Conservation (phyloP, 2,329 filamentous ascomycete genomes). For the Aspergillus quadricinctus region DNA sequence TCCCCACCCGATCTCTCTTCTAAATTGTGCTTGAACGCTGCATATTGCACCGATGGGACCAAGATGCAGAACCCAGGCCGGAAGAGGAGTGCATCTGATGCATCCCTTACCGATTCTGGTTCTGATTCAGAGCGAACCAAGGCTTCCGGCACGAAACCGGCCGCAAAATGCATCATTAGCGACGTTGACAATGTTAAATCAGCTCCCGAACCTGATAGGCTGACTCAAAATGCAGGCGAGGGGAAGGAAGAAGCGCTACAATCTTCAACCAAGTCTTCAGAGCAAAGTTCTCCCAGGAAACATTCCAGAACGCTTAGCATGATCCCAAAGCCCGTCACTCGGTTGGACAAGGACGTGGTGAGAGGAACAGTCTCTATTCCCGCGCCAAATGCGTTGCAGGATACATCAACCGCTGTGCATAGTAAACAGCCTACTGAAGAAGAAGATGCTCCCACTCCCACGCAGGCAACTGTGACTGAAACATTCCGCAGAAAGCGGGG, state of each 20-base stretch:
- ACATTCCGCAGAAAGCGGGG: neutral
- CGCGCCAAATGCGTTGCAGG: neutral
- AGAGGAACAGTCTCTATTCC: neutral
- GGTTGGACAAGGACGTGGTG: neutral
- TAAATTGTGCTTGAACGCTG: neutral
- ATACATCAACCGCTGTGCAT: neutral
- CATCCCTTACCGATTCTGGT: conserved; percentile 24
- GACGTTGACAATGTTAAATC: neutral
- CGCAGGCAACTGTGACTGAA: neutral
- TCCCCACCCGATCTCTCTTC: neutral
- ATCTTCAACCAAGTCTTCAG: neutral
- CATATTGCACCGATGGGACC: neutral
- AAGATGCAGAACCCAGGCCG: conserved; percentile 9
- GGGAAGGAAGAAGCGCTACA: neutral
- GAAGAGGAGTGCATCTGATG: conserved; percentile 26
- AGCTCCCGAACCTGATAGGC: neutral
- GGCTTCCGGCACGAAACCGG: neutral
- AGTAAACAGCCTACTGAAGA: neutral
- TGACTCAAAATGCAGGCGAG: neutral
- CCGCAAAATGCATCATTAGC: neutral
- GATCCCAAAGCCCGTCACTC: neutral
- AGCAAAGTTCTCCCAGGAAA: neutral
- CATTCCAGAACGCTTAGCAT: neutral
- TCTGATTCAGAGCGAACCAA: conserved; percentile 17
- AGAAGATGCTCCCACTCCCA: neutral